Percentiles rank a stretch among this genome's conserved stretches.
Conservation (phyloP, 2,329 filamentous ascomycete species). For the Pseudogymnoascus sp. region DNA sequence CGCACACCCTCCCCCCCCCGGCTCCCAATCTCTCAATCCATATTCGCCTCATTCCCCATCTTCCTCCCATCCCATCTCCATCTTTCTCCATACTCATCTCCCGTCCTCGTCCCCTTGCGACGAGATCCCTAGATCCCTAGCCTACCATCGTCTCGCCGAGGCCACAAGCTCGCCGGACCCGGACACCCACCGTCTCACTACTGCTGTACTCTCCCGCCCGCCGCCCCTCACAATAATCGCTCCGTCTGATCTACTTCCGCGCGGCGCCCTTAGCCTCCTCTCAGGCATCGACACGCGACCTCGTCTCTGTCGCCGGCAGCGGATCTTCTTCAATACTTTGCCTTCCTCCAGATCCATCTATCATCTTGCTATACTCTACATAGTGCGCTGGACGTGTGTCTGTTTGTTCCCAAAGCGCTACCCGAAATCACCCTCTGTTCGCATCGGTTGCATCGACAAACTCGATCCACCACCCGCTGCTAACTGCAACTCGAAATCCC, state of each 20-base stretch:
- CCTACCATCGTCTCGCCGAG: not conserved
- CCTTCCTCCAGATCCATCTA: not conserved
- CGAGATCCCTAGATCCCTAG: not conserved
- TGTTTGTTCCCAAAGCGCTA: not conserved
- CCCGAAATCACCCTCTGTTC: not conserved
- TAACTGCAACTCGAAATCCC: not conserved
- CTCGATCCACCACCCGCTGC: not conserved
- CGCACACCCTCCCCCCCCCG: not conserved
- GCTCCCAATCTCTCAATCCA: not conserved
- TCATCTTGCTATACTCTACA: not conserved
- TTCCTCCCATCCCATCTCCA: too few species aligned
- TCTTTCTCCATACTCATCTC: not conserved
- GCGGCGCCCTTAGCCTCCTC: not conserved
- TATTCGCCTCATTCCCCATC: not conserved
- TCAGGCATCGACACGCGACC: not conserved
- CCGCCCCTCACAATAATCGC: not conserved
- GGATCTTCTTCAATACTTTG: not conserved
- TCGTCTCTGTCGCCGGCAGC: not conserved
- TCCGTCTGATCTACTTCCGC: conserved; percentile 3
- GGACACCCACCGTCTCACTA: conserved; percentile 1
- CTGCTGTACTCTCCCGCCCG: not conserved
- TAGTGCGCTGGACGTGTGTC: not conserved
- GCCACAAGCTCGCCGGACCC: not conserved
- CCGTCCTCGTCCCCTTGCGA: not conserved
- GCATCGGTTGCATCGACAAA: not conserved